Percentiles rank a stretch among this genome's conserved stretches.
These are phyloP conservation scores for Zygotorulaspora danielsina DNA, from an alignment of 805 yeast genomes.

Conservation along the genomic window DNA sequence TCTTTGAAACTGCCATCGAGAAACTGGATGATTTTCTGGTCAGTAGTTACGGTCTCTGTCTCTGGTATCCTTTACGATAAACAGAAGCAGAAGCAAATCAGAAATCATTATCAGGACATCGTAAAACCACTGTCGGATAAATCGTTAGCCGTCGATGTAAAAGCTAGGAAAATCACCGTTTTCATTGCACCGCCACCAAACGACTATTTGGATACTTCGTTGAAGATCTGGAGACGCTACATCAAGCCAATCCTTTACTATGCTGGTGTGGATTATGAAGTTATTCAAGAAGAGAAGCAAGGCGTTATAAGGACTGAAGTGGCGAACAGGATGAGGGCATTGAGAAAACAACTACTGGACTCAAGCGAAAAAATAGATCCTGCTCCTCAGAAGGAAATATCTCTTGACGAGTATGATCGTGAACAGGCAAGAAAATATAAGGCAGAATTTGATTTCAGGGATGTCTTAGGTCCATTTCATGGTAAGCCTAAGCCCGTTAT, in stretches of 20 bases:
- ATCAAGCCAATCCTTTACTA: conserved; percentile 83
- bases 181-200: conserved; percentile 97
- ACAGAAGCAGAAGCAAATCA: conserved; percentile 58
- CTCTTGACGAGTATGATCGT: conserved; percentile 7
- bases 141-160: conserved; percentile 44
- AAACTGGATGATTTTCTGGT: conserved; percentile 90
- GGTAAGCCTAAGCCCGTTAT: conserved; percentile 30
- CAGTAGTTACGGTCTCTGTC: conserved; percentile 55
- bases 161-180: conserved; percentile 73
- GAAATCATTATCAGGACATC: conserved; percentile 58
- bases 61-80: conserved; percentile 83
- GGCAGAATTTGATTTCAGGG: conserved; percentile 37
- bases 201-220: conserved; percentile 72
- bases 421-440: conserved; percentile 27
- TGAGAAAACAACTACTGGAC: conserved; percentile 48
- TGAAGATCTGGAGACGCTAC: conserved; percentile 69
- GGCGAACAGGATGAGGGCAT: conserved; percentile 72
- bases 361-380: conserved; percentile 23
- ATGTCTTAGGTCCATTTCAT: conserved; percentile 58
- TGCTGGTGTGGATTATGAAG: conserved; percentile 78
- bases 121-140: conserved; percentile 53
- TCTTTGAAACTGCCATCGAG: conserved; percentile 75
- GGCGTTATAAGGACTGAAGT: conserved; percentile 82
- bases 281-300: conserved; percentile 73
- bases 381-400: conserved; percentile 17